These are phyloP conservation scores for Rosa hybrid DNA, from an alignment of 331 rosid species.

Conservation along the genomic window DNA sequence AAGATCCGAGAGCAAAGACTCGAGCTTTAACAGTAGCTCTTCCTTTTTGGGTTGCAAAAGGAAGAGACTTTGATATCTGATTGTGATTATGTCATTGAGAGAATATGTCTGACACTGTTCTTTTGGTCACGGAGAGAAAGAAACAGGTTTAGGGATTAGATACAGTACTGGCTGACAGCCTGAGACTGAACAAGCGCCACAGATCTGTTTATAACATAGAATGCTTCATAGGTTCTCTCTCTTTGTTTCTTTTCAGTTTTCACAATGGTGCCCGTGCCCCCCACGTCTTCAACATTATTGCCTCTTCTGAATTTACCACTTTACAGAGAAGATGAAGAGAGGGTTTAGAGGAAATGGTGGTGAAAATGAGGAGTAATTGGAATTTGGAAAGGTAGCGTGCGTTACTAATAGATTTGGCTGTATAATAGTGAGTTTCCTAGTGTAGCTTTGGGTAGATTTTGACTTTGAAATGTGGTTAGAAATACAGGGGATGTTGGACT, in stretches of 20 bases:
- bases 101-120: not conserved
- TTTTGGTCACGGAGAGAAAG: not conserved
- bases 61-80: slow-evolving; percentile 1
- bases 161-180: not conserved
- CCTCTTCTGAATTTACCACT: not conserved
- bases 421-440: not conserved
- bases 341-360: no score
- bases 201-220: not conserved
- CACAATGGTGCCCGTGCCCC: not conserved
- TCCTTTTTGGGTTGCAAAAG: slow-evolving; percentile 9
- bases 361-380: no score
- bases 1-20: slow-evolving; percentile 19
- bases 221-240: not conserved
- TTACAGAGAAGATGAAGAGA: not conserved
- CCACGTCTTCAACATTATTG: not conserved
- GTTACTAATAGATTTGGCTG: not conserved
- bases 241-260: not conserved
- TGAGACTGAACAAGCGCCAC: slow-evolving; percentile 10
- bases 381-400: not conserved
- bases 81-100: not conserved
- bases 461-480: not conserved
- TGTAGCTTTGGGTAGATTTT: not conserved
- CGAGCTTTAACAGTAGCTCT: not conserved
- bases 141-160: not conserved
- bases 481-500: not conserved